A percentile compares a stretch with the other conserved stretches of the same genome.
Conservation (phyloP, 1,284 basidiomycete genomes). For the Ganoderma lucidum region DNA sequence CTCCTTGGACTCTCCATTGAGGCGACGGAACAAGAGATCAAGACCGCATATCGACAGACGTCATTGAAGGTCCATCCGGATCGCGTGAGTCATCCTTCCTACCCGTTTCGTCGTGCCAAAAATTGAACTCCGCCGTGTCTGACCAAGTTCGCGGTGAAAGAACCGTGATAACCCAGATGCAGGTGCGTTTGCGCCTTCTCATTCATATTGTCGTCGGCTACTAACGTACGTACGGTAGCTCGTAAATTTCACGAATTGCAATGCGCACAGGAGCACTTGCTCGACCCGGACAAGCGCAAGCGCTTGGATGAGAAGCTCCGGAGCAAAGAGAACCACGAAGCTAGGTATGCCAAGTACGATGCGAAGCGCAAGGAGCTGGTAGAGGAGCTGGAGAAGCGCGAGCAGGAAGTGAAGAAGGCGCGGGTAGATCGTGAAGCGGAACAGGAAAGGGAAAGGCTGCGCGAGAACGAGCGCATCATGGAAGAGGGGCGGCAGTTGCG, state of each 20-base stretch:
- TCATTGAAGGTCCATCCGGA: conserved; percentile 92
- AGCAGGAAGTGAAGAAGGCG: conserved; percentile 81
- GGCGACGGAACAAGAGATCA: conserved; percentile 85
- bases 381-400: conserved; percentile 87
- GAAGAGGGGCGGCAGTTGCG: conserved; percentile 78
- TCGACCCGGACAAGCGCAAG: conserved; percentile 83
- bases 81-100: conserved; percentile 59
- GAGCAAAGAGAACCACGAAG: conserved; percentile 72
- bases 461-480: conserved; percentile 79
- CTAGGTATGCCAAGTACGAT: conserved; percentile 80
- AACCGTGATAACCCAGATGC: conserved; percentile 84
- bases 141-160: conserved; percentile 47
- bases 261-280: conserved; percentile 86
- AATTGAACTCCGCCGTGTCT: conserved; percentile 28
- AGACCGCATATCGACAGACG: conserved; percentile 82
- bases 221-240: conserved; percentile 47
- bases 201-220: too few species aligned
- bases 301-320: conserved; percentile 84
- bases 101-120: background rate
- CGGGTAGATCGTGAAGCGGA: conserved; percentile 62
- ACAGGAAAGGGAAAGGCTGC: conserved; percentile 56
- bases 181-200: conserved; percentile 48
- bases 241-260: conserved; percentile 90
- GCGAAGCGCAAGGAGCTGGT: conserved; percentile 82
- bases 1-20: conserved; percentile 72